Evolutionary conservation across 1,284 basidiomycete species (phyloP).

Genomic region (Boletus calvinii): DNA sequence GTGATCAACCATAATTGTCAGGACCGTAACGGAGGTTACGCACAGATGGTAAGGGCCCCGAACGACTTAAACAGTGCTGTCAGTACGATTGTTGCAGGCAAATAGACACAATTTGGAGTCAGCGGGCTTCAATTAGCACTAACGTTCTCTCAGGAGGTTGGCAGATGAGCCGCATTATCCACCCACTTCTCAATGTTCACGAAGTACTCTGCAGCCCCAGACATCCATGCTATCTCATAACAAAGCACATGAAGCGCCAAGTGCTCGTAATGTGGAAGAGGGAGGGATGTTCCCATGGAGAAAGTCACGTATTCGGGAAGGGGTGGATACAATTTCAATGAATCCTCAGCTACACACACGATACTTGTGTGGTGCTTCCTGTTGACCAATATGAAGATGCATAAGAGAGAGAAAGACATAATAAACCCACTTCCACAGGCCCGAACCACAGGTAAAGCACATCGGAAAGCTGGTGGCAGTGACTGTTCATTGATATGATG

Average conservation of each 20-base stretch:
- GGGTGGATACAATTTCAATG: fast-evolving
- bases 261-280: background rate
- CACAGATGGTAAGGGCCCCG: too few species aligned
- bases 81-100: too few species aligned
- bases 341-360: background rate
- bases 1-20: too few species aligned
- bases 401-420: too few species aligned
- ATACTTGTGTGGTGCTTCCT: background rate
- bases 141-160: background rate
- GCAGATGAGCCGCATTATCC: background rate
- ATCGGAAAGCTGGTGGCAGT: background rate
- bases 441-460: background rate
- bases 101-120: too few species aligned
- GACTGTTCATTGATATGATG: background rate
- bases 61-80: too few species aligned
- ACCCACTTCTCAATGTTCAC: background rate
- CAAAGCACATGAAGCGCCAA: slow-evolving; percentile 1
- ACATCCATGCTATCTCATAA: background rate
- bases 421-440: background rate
- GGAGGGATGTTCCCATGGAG: background rate
- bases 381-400: too few species aligned
- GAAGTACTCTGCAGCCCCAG: background rate
- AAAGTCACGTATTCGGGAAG: background rate
- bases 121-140: too few species aligned
- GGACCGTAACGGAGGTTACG: too few species aligned